These are phyloP conservation scores for Cladochytrium replicatum DNA, from an alignment of 192 early-diverging fungal species.

Conservation along the genomic window DNA sequence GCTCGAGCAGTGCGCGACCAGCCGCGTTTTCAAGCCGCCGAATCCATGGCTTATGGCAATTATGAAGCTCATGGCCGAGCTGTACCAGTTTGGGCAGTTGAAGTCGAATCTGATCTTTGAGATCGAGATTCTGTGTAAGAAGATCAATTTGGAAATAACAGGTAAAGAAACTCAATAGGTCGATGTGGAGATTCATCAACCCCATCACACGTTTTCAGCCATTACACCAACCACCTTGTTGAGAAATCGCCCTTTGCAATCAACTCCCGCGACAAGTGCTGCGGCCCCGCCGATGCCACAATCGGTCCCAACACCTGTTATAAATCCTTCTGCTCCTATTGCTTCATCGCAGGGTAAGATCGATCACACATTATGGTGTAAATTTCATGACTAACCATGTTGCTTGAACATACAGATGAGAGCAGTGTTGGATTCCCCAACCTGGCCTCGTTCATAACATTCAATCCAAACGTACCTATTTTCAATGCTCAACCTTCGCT, in stretches of 20 bases:
- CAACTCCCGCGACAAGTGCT: no score
- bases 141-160: slow-evolving; percentile 67
- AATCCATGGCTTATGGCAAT: slow-evolving; percentile 98
- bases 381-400: no score
- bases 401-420: slow-evolving; percentile 27
- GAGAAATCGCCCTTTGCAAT: slow-evolving; percentile 54
- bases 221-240: slow-evolving; percentile 56
- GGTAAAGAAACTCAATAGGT: slow-evolving; percentile 14
- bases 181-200: neutral
- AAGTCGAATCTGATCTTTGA: slow-evolving; percentile 96
- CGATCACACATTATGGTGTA: no score
- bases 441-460: slow-evolving; percentile 56
- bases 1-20: slow-evolving; percentile 74
- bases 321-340: no score
- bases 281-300: no score
- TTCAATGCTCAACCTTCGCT: slow-evolving; percentile 77
- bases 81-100: slow-evolving; percentile 86
- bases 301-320: no score
- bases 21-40: slow-evolving; percentile 85
- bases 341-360: no score
- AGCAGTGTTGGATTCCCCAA: slow-evolving; percentile 38
- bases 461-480: slow-evolving; percentile 73
- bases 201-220: slow-evolving; percentile 19
- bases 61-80: slow-evolving; percentile 80
- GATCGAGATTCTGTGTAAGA: slow-evolving; percentile 95